Conservation (phyloP, 2,329 filamentous ascomycete genomes). For the Xylariaceae sp. region DNA sequence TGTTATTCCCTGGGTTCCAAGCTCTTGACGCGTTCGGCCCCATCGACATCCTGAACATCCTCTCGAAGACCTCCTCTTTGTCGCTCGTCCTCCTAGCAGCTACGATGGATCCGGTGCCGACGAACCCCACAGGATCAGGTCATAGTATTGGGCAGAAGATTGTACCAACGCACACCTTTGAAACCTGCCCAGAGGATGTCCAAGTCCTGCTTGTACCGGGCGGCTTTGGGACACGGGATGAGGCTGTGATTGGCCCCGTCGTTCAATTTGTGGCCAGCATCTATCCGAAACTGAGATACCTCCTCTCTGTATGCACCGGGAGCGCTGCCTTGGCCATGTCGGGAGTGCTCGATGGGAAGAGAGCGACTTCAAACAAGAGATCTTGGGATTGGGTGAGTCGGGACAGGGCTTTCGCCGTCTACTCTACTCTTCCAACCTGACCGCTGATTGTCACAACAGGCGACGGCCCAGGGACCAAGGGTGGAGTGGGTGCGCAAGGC, state of each 20-base stretch:
- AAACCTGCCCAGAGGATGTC: slow-evolving; percentile 39
- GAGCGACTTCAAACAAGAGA: slow-evolving; percentile 61
- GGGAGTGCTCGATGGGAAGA: slow-evolving; percentile 51
- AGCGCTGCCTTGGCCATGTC: slow-evolving; percentile 49
- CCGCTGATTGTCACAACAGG: slow-evolving; percentile 8
- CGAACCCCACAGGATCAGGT: slow-evolving; percentile 15
- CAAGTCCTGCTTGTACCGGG: slow-evolving; percentile 63
- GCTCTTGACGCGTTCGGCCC: slow-evolving; percentile 30
- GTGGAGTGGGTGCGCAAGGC: slow-evolving; percentile 55
- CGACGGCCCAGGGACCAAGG: slow-evolving; percentile 34
- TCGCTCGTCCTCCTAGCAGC: slow-evolving; percentile 34
- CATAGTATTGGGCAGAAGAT: slow-evolving; percentile 29
- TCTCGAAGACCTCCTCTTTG: slow-evolving; percentile 28
- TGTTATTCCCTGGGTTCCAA: slow-evolving; percentile 38
- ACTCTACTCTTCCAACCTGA: neutral
- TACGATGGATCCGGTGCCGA: slow-evolving; percentile 33
- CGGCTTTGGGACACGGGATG: slow-evolving; percentile 41
- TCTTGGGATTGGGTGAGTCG: slow-evolving; percentile 38
- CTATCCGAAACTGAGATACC: slow-evolving; percentile 42
- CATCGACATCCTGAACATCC: slow-evolving; percentile 36
- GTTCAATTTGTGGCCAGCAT: slow-evolving; percentile 37
- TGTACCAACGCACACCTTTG: slow-evolving; percentile 44
- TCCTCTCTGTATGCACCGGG: slow-evolving; percentile 63
- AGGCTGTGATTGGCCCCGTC: slow-evolving; percentile 24
- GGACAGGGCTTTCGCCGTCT: too few species aligned